phyloP scores from a whole-genome alignment of 352 stramenopile genomes.

The Phytophthora pinifolia region DNA sequence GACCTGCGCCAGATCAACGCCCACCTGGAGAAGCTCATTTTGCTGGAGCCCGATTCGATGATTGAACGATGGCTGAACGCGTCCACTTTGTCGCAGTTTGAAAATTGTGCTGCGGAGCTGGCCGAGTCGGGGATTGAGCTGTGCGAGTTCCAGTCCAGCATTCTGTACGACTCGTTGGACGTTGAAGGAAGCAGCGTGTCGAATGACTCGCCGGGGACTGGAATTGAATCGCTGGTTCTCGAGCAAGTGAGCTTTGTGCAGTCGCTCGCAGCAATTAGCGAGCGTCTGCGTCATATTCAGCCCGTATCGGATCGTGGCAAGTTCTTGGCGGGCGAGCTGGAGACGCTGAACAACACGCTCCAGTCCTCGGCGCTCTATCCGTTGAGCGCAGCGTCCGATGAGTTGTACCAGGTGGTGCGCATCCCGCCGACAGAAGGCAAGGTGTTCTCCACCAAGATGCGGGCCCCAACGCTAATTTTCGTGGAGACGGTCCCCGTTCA shows the following conservation, averaged over 20 bases:
- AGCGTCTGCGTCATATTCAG: constrained; percentile 65
- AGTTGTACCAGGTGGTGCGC: constrained; percentile 71
- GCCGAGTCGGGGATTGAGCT: constrained; percentile 44
- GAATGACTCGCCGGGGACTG: constrained; percentile 13
- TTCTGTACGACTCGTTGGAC: constrained; percentile 64
- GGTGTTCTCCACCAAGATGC: constrained; percentile 87
- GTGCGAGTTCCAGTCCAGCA: constrained; percentile 73
- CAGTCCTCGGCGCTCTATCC: constrained; percentile 68
- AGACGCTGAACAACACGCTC: constrained; percentile 56
- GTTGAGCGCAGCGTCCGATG: constrained; percentile 67
- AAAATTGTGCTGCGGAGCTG: constrained; percentile 49
- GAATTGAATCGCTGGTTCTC: constrained; percentile 62
- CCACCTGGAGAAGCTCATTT: constrained; percentile 42
- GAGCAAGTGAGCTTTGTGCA: constrained; percentile 80
- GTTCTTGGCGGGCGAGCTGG: constrained; percentile 47
- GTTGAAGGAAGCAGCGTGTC: constrained; percentile 23
- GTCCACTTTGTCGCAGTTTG: constrained; percentile 48
- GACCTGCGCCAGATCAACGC: constrained; percentile 39
- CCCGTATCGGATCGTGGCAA: constrained; percentile 52
- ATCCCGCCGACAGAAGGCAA: constrained; percentile 77
- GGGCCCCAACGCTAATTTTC: constrained; percentile 75
- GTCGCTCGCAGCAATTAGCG: constrained; percentile 68
- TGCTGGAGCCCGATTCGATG: constrained; percentile 51
- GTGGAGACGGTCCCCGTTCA: constrained; percentile 70
- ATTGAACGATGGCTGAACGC: constrained; percentile 64